Evolutionary conservation across 331 rosid genomes (phyloP).

Genomic region (Erythrophleum ivorense): DNA sequence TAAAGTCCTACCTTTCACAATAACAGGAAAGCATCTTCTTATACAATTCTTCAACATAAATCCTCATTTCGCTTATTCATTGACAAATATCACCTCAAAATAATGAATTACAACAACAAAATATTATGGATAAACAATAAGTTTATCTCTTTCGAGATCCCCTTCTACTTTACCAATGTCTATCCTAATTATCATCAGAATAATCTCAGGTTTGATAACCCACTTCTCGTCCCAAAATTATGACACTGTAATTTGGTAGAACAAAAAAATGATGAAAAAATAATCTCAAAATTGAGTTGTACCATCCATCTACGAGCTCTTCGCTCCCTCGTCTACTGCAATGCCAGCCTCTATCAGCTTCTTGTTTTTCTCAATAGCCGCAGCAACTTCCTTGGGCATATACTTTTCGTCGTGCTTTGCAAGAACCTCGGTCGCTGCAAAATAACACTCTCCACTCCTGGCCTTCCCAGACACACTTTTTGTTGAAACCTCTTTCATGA

Average conservation of each 20-base stretch:
- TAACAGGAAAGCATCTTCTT: neutral
- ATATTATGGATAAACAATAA: constrained; percentile 33
- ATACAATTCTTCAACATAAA: neutral
- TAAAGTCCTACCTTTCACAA: neutral
- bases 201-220: constrained; percentile 25
- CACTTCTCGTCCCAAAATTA: constrained; percentile 27
- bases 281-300: constrained; percentile 27
- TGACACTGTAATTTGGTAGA: constrained; percentile 11
- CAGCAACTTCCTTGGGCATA: constrained; percentile 85
- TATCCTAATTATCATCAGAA: constrained; percentile 44
- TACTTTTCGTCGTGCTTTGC: constrained; percentile 98
- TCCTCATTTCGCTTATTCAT: constrained; percentile 28
- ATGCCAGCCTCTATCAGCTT: constrained; percentile 57
- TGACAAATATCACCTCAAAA: constrained; percentile 15
- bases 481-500: constrained; percentile 53
- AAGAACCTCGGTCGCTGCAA: constrained; percentile 79
- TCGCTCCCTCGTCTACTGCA: constrained; percentile 31
- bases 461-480: constrained; percentile 77
- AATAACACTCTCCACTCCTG: constrained; percentile 65
- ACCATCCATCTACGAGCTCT: constrained; percentile 47
- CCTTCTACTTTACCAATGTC: constrained; percentile 20
- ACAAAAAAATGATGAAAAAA: neutral
- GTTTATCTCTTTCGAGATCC: constrained; percentile 16
- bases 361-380: constrained; percentile 90
- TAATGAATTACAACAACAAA: constrained; percentile 46